phyloP scores from a whole-genome alignment of 108 stramenopile species.

The Nannochloropsis oceanica region DNA sequence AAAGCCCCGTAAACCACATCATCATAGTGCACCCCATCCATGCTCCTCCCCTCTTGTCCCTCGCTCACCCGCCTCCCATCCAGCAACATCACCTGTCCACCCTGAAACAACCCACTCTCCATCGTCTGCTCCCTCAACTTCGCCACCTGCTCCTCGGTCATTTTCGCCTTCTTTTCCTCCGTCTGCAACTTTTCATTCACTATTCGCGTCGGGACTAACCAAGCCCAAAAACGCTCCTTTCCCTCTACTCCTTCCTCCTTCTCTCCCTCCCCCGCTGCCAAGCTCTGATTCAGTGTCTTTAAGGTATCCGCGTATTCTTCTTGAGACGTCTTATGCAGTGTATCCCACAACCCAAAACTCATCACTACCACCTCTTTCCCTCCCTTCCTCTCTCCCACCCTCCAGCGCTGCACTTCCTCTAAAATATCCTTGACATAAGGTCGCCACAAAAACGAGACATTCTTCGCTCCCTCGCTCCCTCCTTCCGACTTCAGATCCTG shows the following conservation, averaged over 20 bases:
- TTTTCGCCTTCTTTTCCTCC: slow-evolving; percentile 18
- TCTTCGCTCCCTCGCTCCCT: not conserved
- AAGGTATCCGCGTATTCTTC: not conserved
- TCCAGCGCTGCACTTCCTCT: not conserved
- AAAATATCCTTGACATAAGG: slow-evolving; percentile 5
- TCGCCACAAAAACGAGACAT: slow-evolving; percentile 22
- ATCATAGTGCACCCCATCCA: slow-evolving; percentile 18
- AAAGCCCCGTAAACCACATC: slow-evolving; percentile 8
- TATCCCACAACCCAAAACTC: slow-evolving; percentile 31
- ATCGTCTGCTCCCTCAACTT: not conserved
- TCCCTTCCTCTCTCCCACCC: not conserved
- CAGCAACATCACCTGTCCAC: not conserved
- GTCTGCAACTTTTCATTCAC: slow-evolving; percentile 3
- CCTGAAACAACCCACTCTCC: not conserved
- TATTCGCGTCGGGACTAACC: slow-evolving; percentile 17
- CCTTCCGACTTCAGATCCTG: slow-evolving; percentile 8
- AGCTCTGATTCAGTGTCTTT: not conserved
- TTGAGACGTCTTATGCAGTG: not conserved
- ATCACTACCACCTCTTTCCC: not conserved
- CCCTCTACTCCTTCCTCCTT: not conserved
- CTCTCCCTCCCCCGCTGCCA: not conserved
- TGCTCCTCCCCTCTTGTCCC: not conserved
- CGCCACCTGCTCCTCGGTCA: slow-evolving; percentile 17
- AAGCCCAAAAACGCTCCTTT: not conserved
- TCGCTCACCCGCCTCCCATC: not conserved